A percentile compares a stretch with the other conserved stretches of the same genome.
These are phyloP conservation scores for Penicillium palitans DNA, from an alignment of 2,329 filamentous ascomycete species.

Conservation along the genomic window DNA sequence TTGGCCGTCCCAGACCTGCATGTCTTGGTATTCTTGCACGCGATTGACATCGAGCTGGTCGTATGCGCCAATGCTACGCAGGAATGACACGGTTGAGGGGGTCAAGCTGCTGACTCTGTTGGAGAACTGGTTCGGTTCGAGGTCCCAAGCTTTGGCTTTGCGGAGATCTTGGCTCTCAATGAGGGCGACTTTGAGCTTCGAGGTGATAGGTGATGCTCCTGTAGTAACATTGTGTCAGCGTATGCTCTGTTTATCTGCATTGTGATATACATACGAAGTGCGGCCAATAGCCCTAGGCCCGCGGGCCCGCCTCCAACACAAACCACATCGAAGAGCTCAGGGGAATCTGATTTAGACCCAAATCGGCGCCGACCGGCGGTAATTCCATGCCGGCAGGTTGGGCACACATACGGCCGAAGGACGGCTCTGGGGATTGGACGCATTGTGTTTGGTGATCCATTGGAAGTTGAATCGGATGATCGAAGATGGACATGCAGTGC, in stretches of 20 bases:
- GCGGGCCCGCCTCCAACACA: conserved; percentile 88
- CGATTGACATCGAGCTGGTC: conserved; percentile 68
- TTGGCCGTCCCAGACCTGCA: conserved; percentile 98
- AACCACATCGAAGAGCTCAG: conserved; percentile 88
- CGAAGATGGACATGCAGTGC: conserved; percentile 18
- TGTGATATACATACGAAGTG: conserved; percentile 62
- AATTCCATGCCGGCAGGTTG: conserved; percentile 38
- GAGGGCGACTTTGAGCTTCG: conserved; percentile 77
- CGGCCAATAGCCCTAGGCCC: conserved; percentile 77
- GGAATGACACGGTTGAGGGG: conserved; percentile 78
- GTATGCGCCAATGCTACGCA: conserved; percentile 85
- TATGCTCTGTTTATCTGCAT: neutral
- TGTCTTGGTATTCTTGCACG: conserved; percentile 86
- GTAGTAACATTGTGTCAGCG: conserved; percentile 12
- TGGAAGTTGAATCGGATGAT: conserved; percentile 16
- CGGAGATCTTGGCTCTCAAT: conserved; percentile 85
- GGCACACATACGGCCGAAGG: conserved; percentile 43
- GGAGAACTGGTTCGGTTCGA: conserved; percentile 70
- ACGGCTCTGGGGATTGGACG: conserved; percentile 33
- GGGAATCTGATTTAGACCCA: conserved; percentile 40
- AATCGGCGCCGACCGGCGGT: conserved; percentile 33
- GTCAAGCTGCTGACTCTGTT: conserved; percentile 96
- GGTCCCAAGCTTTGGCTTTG: conserved; percentile 66
- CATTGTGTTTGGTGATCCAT: conserved; percentile 31
- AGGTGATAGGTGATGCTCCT: conserved; percentile 75